phyloP scores from a whole-genome alignment of 164 flowering plant species.

The Malania oleifera region DNA sequence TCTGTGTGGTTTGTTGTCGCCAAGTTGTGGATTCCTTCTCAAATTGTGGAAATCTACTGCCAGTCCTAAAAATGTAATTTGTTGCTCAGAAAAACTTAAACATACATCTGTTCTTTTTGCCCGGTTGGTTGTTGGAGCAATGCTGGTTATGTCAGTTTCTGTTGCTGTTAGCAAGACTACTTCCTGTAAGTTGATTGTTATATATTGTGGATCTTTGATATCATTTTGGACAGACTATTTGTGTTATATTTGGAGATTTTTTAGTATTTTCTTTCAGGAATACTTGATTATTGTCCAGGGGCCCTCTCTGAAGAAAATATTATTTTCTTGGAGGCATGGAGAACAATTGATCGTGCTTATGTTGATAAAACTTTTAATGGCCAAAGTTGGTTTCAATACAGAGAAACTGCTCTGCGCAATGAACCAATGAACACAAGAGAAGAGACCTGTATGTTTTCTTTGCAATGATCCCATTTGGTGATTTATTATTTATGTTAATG shows the following conservation, averaged over 20 bases:
- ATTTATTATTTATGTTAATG: too few species aligned
- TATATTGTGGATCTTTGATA: neutral
- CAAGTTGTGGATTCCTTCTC: slow-evolving; percentile 11
- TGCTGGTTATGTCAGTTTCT: slow-evolving; percentile 52
- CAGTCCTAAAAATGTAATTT: slow-evolving; percentile 20
- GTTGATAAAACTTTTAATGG: slow-evolving; percentile 91
- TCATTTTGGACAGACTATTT: neutral
- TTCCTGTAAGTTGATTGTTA: slow-evolving; percentile 52
- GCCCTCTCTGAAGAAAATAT: slow-evolving; percentile 93
- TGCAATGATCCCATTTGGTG: neutral
- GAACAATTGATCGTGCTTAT: slow-evolving; percentile 91
- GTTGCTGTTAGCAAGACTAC: slow-evolving; percentile 42
- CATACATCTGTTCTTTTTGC: slow-evolving; percentile 28
- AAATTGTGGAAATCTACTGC: slow-evolving; percentile 18
- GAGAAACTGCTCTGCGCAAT: slow-evolving; percentile 84
- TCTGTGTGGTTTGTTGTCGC: slow-evolving; percentile 15
- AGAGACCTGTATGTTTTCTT: slow-evolving; percentile 67
- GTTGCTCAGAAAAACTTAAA: slow-evolving; percentile 29
- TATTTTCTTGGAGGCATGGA: slow-evolving; percentile 96
- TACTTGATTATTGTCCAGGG: slow-evolving; percentile 34
- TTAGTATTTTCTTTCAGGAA: neutral
- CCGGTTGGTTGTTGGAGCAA: slow-evolving; percentile 37
- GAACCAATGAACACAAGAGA: slow-evolving; percentile 93
- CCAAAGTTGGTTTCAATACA: slow-evolving; percentile 95
- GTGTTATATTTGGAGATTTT: neutral